Base-by-base conservation (phyloP, 768 basidiomycete species). In the Panaeolus cyanescens region DNA sequence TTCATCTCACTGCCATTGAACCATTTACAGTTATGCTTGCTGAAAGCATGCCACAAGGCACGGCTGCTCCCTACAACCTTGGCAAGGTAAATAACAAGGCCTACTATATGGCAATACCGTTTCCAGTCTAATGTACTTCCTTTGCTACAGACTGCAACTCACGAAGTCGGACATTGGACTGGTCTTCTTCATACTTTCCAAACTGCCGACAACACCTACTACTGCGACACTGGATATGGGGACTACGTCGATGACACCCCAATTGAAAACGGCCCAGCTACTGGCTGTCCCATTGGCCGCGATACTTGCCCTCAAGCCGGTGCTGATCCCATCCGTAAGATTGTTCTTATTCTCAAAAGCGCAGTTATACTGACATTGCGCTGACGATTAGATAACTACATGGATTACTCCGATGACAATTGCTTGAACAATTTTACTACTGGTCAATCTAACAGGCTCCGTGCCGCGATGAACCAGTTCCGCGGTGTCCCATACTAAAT, bases 161-260 rank as follows among this genome's bases (percentile, higher is more conserved):
- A 83, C 66, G 81, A 82, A 66, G 76, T 74, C 12, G 78, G 81
- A 1, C 80, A 82, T 67, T 83, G 80, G 80, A 68, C 77, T 58
- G 80, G 80, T 10, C 69, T 82, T 4, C 82, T 79, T 69, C 81
- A 81, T 65, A 80, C 79, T n/a, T 67, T 67, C 32, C 72, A 82
- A 70, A 76, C 76, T 25, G 76, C 74, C 32, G 79, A 75, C 57
- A 69, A 70, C 40, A 20, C 7, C 19, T 25, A 8, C 39, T 20
- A 37, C 36, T 37, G 36, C 36, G 36, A 37, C 36, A 37, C 36
- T 37, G 65, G 67, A 1, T 62, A 70, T 3, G 79, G 79, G 22
- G 79, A 80, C 60, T 58, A 67, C 19, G 77, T 81, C 22, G 68
- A 65, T 3, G 80, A 80, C 59, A 81, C 77, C 0, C 79, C 79